phyloP scores from a whole-genome alignment of 2,329 filamentous ascomycete genomes.

The Salinomyces thailandicus region DNA sequence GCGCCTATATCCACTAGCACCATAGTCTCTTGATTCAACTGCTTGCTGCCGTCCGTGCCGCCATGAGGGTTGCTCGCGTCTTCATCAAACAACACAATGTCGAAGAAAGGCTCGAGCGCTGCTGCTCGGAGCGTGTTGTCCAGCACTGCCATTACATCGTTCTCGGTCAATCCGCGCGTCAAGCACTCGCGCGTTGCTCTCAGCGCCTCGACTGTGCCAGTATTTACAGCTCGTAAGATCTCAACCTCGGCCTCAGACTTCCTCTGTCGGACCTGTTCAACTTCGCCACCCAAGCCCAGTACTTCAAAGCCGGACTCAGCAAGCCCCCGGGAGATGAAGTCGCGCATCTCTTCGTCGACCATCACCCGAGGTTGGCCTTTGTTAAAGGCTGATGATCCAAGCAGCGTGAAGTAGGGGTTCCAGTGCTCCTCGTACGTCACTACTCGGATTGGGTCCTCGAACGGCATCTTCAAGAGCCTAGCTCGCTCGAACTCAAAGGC shows the following conservation, averaged over 20 bases:
- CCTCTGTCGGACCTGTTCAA: conserved; percentile 49
- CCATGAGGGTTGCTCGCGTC: conserved; percentile 46
- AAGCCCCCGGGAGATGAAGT: conserved; percentile 51
- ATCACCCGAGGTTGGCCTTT: conserved; percentile 33
- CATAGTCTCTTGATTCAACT: conserved; percentile 45
- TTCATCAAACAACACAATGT: conserved; percentile 53
- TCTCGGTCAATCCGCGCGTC: conserved; percentile 38
- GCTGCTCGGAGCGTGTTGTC: conserved; percentile 45
- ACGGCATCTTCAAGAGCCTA: conserved; percentile 48
- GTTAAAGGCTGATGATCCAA: conserved; percentile 13
- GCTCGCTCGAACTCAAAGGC: conserved; percentile 52
- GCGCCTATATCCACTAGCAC: conserved; percentile 53
- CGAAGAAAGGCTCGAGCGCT: conserved; percentile 50
- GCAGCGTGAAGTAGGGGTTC: conserved; percentile 50
- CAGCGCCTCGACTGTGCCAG: conserved; percentile 51
- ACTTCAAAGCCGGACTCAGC: conserved; percentile 45
- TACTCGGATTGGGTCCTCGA: conserved; percentile 40
- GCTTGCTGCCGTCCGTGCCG: conserved; percentile 40
- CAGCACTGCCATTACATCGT: conserved; percentile 46
- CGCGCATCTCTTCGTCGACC: conserved; percentile 55
- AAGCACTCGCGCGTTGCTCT: conserved; percentile 44
- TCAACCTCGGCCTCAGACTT: conserved; percentile 48
- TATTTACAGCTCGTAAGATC: conserved; percentile 52
- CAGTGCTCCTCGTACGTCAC: conserved; percentile 55
- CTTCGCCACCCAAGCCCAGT: conserved; percentile 43